Evolutionary conservation across 2,329 filamentous ascomycete genomes (phyloP).

Genomic region (Remersonia thermophila): DNA sequence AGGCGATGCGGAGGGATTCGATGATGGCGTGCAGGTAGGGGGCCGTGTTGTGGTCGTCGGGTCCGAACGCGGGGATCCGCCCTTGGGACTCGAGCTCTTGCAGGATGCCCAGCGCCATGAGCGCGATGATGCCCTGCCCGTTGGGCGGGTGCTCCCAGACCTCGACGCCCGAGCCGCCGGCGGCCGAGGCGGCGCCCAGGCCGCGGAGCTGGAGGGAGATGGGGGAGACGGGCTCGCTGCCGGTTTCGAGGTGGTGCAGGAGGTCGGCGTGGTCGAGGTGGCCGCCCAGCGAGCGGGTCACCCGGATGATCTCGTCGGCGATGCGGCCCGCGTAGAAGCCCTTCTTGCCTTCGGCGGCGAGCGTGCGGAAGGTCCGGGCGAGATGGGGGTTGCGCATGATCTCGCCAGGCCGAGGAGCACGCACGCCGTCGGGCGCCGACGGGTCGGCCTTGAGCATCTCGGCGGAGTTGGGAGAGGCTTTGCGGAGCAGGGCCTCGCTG

Average conservation of each 20-base stretch:
- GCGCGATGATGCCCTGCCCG: conserved; percentile 85
- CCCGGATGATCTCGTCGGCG: conserved; percentile 68
- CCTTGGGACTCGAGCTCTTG: conserved; percentile 69
- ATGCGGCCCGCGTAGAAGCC: conserved; percentile 85
- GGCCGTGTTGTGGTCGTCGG: conserved; percentile 67
- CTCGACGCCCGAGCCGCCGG: conserved; percentile 52
- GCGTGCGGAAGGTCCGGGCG: conserved; percentile 65
- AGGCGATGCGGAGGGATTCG: conserved; percentile 77
- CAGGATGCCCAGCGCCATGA: conserved; percentile 88
- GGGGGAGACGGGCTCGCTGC: conserved; percentile 70
- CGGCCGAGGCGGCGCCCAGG: conserved; percentile 32
- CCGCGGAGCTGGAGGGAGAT: conserved; percentile 71
- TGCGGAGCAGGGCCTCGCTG: conserved; percentile 50
- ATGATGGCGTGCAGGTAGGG: conserved; percentile 77
- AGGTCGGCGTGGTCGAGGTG: conserved; percentile 71
- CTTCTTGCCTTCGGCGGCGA: conserved; percentile 71
- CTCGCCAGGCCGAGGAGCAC: conserved; percentile 69
- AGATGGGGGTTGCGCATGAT: conserved; percentile 78
- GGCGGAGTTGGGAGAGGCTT: conserved; percentile 70
- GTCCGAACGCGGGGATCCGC: conserved; percentile 58
- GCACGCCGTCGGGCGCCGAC: conserved; percentile 52
- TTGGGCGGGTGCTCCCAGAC: conserved; percentile 97
- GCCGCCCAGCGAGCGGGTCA: conserved; percentile 63
- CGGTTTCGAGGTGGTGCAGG: conserved; percentile 52
- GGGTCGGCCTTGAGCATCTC: conserved; percentile 80